These are phyloP conservation scores for Santalum album DNA, from an alignment of 164 flowering plant genomes.

Conservation along the genomic window DNA sequence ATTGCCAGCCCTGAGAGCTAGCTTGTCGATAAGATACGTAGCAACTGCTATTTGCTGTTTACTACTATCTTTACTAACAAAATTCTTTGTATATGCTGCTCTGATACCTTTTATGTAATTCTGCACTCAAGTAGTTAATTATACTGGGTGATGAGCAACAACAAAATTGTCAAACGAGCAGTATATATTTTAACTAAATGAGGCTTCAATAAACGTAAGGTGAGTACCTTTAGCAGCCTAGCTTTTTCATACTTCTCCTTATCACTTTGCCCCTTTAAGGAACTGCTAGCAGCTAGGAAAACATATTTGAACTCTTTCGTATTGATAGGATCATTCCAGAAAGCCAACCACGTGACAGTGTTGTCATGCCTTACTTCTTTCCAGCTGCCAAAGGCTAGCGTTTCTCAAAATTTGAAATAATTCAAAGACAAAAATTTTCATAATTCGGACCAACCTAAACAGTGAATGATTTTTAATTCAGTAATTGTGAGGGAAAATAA, in stretches of 20 bases:
- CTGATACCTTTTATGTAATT: constrained; percentile 72
- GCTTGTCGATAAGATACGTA: constrained; percentile 93
- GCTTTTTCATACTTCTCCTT: constrained; percentile 99
- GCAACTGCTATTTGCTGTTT: constrained; percentile 92
- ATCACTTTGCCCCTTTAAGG: constrained; percentile 98
- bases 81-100: constrained; percentile 68
- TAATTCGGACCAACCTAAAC: no score
- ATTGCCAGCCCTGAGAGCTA: constrained; percentile 99
- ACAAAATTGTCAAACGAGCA: background rate
- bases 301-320: constrained; percentile 91
- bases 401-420: no score
- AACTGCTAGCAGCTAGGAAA: constrained; percentile 95
- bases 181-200: background rate
- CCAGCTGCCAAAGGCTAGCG: constrained; percentile 79
- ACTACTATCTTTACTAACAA: constrained; percentile 45
- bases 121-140: constrained; percentile 29
- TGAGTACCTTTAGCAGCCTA: constrained; percentile 65
- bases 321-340: constrained; percentile 97
- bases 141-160: background rate
- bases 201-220: background rate
- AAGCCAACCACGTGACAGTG: constrained; percentile 98
- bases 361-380: constrained; percentile 95
- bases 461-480: background rate
- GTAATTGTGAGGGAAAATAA: constrained; percentile 14
- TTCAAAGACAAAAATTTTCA: no score